phyloP scores from a whole-genome alignment of 73 alveolate genomes.

The Paramecium sonneborni region DNA sequence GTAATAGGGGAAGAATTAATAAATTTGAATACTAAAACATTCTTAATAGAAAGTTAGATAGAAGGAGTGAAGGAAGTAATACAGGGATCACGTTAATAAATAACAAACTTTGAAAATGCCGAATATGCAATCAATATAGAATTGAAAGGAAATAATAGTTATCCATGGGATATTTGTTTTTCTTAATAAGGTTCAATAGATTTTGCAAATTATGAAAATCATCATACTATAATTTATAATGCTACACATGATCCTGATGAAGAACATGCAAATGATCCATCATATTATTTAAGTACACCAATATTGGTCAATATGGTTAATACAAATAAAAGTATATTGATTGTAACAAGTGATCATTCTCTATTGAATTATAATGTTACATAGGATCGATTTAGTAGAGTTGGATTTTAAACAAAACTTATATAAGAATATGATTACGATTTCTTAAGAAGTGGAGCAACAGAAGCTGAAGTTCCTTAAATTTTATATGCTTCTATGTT shows the following conservation, averaged over 20 bases:
- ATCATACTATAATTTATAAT: background rate
- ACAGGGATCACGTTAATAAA: background rate
- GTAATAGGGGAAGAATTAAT: background rate
- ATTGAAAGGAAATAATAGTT: background rate
- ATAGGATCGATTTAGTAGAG: background rate
- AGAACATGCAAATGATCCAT: conserved; percentile 39
- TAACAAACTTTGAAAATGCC: background rate
- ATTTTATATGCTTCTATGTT: background rate
- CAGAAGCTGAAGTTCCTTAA: conserved; percentile 7
- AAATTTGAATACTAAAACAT: background rate
- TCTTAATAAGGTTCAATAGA: background rate
- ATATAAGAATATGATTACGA: background rate
- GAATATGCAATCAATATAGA: conserved; percentile 26
- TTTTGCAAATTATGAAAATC: background rate
- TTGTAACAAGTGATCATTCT: conserved; percentile 32
- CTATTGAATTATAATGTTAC: background rate
- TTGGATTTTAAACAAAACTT: background rate
- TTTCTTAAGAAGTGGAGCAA: background rate
- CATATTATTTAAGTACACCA: conserved; percentile 45
- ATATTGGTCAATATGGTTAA: background rate
- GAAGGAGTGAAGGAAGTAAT: background rate
- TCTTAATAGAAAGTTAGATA: background rate
- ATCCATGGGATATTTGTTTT: conserved; percentile 10
- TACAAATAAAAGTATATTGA: background rate
- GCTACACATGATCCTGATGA: background rate